These are phyloP conservation scores for Linnemannia zychae DNA, from an alignment of 192 early-diverging fungal genomes.

Conservation along the genomic window DNA sequence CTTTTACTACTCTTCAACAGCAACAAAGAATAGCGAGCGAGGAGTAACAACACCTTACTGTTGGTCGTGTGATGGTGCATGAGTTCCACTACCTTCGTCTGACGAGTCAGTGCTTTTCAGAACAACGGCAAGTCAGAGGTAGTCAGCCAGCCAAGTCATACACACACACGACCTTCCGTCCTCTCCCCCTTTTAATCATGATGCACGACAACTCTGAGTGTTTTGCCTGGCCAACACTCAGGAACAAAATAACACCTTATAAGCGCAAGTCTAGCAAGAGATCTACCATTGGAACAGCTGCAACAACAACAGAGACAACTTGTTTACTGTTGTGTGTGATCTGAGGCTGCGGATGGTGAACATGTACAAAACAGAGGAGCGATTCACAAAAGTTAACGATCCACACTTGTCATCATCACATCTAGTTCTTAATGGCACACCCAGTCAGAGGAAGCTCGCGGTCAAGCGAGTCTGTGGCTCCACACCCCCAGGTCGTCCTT, in stretches of 20 bases:
- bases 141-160: background rate
- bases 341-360: background rate
- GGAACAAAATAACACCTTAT: background rate
- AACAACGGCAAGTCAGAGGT: background rate
- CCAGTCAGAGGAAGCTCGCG: conserved; percentile 51
- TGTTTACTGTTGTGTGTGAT: background rate
- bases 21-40: background rate
- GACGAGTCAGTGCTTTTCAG: background rate
- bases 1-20: background rate
- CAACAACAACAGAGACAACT: background rate
- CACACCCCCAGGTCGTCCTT: conserved; percentile 38
- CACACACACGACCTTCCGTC: background rate
- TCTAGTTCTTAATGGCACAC: conserved; percentile 18
- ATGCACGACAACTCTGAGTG: background rate
- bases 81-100: background rate
- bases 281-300: no score
- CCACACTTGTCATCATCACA: background rate
- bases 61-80: background rate
- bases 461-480: conserved; percentile 26
- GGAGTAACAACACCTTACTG: background rate
- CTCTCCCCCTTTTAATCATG: background rate
- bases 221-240: background rate
- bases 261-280: background rate
- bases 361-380: no score
- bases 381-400: background rate